phyloP scores from a whole-genome alignment of 2,329 filamentous ascomycete genomes.

The Penicillium glabrum region DNA sequence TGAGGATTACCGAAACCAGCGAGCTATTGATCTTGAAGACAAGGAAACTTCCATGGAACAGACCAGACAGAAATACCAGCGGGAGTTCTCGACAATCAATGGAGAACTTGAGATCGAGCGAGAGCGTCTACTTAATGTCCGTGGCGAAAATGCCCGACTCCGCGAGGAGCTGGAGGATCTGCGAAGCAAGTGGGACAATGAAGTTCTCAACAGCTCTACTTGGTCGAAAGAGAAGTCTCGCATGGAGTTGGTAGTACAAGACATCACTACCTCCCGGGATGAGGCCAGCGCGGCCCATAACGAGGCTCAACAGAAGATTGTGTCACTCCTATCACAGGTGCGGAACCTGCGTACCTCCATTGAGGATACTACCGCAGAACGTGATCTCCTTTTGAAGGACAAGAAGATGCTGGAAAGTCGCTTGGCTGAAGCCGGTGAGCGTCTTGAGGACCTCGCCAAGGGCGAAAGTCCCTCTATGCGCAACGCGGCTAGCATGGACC shows the following conservation, averaged over 20 bases:
- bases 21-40: conserved; percentile 94
- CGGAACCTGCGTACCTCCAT: conserved; percentile 77
- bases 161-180: conserved; percentile 96
- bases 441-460: conserved; percentile 81
- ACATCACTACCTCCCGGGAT: conserved; percentile 86
- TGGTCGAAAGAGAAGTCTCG: conserved; percentile 98
- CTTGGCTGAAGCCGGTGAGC: conserved; percentile 79
- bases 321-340: conserved; percentile 85
- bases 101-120: conserved; percentile 92
- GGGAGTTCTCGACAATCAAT: conserved; percentile 83
- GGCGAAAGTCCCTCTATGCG: conserved; percentile 85
- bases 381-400: conserved; percentile 80
- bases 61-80: conserved; percentile 95
- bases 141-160: conserved; percentile 80
- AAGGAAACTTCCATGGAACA: conserved; percentile 96
- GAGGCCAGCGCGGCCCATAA: conserved; percentile 92
- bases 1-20: conserved; percentile 92
- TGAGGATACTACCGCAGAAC: conserved; percentile 82
- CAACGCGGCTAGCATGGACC: conserved; percentile 84
- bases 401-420: conserved; percentile 86
- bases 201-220: conserved; percentile 94
- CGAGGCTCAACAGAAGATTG: conserved; percentile 90
- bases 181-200: conserved; percentile 95
- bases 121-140: conserved; percentile 80
- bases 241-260: conserved; percentile 83